Evolutionary conservation across 768 basidiomycete species (phyloP).

Genomic region (Boletus reticulatus): DNA sequence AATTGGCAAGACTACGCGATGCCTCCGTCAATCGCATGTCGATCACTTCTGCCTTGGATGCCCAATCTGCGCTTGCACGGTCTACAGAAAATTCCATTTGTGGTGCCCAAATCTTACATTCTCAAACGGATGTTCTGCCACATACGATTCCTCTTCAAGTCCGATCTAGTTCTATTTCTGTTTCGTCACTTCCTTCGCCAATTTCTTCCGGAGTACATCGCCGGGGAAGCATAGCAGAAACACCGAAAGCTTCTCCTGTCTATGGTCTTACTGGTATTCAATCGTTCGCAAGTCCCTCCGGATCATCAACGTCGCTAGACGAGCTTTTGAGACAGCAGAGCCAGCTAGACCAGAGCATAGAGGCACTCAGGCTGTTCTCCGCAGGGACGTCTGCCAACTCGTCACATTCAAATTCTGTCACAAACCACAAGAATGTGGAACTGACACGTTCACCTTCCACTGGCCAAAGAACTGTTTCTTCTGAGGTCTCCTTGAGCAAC

Average conservation of each 20-base stretch:
- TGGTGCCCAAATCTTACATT: not conserved
- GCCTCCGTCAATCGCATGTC: slow-evolving; percentile 1
- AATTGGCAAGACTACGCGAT: slow-evolving; percentile 6
- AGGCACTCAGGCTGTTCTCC: slow-evolving; percentile 50
- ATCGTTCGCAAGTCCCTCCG: slow-evolving; percentile 4
- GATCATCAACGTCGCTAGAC: slow-evolving; percentile 40
- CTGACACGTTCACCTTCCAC: slow-evolving; percentile 24
- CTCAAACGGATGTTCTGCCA: not conserved
- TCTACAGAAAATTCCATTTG: slow-evolving; percentile 7
- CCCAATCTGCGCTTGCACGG: slow-evolving; percentile 1
- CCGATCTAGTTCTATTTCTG: not conserved
- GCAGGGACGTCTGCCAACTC: slow-evolving; percentile 28
- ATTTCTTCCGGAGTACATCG: not conserved
- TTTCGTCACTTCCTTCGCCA: not conserved
- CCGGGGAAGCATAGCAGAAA: not conserved
- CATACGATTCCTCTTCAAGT: not conserved
- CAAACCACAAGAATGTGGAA: slow-evolving; percentile 3
- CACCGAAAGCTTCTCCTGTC: slow-evolving; percentile 38
- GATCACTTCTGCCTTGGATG: slow-evolving; percentile 6
- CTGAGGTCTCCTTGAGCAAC: slow-evolving; percentile 67
- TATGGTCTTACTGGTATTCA: slow-evolving; percentile 43
- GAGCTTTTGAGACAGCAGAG: slow-evolving; percentile 58
- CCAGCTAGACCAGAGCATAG: slow-evolving; percentile 65
- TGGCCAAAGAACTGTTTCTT: slow-evolving; percentile 26
- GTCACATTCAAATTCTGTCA: slow-evolving; percentile 32